A percentile compares a stretch with the other conserved stretches of the same genome.
Conservation (phyloP, 2,329 filamentous ascomycete species). For the Fragosphaeria purpurea region DNA sequence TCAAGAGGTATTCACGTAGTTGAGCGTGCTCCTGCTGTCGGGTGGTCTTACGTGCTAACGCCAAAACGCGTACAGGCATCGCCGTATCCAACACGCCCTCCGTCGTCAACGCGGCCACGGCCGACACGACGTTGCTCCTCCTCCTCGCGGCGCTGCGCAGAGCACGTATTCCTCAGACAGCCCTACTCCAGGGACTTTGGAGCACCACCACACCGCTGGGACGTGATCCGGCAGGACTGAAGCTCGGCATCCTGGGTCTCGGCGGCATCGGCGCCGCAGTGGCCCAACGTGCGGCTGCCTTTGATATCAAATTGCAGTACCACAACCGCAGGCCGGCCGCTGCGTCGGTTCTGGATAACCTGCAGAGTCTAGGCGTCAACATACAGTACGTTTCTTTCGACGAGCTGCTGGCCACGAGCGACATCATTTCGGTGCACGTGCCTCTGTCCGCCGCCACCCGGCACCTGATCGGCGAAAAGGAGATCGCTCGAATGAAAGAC, state of each 20-base stretch:
- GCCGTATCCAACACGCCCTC: constrained; percentile 69
- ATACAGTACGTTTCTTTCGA: constrained; percentile 23
- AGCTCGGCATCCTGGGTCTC: constrained; percentile 48
- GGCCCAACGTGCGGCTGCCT: constrained; percentile 47
- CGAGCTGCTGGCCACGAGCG: constrained; percentile 32
- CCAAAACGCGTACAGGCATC: constrained; percentile 45
- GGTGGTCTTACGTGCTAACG: too few species aligned
- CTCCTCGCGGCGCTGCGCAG: constrained; percentile 70
- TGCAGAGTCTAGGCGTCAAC: constrained; percentile 42
- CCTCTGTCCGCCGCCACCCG: constrained; percentile 27
- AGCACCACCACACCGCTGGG: constrained; percentile 46
- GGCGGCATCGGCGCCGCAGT: constrained; percentile 44
- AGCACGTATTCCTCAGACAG: constrained; percentile 55
- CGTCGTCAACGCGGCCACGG: constrained; percentile 71
- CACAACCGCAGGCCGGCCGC: constrained; percentile 37
- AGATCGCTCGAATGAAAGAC: constrained; percentile 36
- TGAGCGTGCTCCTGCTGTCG: too few species aligned
- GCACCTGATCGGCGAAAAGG: constrained; percentile 30
- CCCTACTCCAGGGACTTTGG: constrained; percentile 59
- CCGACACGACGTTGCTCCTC: constrained; percentile 70
- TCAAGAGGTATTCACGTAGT: too few species aligned
- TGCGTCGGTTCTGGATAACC: constrained; percentile 27
- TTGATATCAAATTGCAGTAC: constrained; percentile 49
- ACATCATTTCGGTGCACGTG: constrained; percentile 41
- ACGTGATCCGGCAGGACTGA: constrained; percentile 49